Percentiles rank a stretch among this genome's conserved stretches.
Conservation (phyloP, 352 stramenopile species). For the Phytophthora europaea region DNA sequence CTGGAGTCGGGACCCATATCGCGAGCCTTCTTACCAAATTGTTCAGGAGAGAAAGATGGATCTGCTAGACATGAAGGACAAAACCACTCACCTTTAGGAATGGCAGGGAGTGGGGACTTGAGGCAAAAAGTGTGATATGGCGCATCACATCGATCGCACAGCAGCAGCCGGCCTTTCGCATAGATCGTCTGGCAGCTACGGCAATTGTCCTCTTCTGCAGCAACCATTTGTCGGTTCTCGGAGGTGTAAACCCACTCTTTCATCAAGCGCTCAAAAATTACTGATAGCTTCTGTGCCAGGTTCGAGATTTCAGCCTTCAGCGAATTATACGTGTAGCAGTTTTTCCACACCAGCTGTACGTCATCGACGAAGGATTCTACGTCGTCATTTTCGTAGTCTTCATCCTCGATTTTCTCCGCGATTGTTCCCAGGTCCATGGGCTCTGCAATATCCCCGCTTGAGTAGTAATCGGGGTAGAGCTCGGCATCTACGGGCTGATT, state of each 20-base stretch:
- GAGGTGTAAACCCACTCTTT: constrained; percentile 82
- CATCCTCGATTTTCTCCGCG: constrained; percentile 84
- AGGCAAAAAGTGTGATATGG: constrained; percentile 89
- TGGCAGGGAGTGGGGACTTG: constrained; percentile 54
- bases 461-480: constrained; percentile 88
- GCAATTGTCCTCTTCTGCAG: constrained; percentile 82
- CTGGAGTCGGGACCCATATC: constrained; percentile 32
- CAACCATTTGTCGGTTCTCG: constrained; percentile 60
- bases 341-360: constrained; percentile 86
- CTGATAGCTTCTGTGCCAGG: constrained; percentile 77
- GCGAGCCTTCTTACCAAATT: constrained; percentile 56
- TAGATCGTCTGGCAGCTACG: constrained; percentile 80
- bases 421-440: constrained; percentile 89
- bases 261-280: constrained; percentile 85
- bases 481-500: constrained; percentile 88
- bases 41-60: constrained; percentile 62
- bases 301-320: constrained; percentile 83
- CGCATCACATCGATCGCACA: constrained; percentile 88
- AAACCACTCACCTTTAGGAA: constrained; percentile 83
- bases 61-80: constrained; percentile 71
- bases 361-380: constrained; percentile 86
- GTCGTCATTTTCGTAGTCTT: constrained; percentile 89
- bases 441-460: constrained; percentile 73
- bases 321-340: constrained; percentile 89
- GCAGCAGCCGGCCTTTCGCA: constrained; percentile 67